Percentiles rank a stretch among this genome's conserved stretches.
Conservation (phyloP, 2,329 filamentous ascomycete genomes). For the Penicillium sclerotiorum region DNA sequence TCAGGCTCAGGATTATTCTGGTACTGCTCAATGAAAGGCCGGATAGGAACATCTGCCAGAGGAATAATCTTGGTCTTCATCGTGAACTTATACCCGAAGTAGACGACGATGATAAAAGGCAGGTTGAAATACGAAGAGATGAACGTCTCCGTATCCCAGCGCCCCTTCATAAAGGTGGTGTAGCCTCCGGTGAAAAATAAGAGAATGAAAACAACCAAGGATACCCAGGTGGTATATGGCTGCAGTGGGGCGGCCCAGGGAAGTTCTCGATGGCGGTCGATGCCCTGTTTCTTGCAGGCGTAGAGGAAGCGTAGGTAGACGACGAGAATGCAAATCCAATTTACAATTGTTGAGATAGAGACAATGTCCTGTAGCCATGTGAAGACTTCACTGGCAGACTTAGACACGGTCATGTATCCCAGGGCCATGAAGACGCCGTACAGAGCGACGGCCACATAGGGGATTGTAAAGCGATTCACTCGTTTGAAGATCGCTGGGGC, state of each 20-base stretch:
- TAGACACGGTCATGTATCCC: slow-evolving; percentile 64
- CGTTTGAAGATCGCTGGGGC: slow-evolving; percentile 37
- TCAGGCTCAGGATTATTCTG: slow-evolving; percentile 31
- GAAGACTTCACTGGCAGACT: slow-evolving; percentile 61
- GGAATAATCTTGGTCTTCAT: slow-evolving; percentile 39
- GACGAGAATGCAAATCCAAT: slow-evolving; percentile 62
- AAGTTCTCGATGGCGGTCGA: slow-evolving; percentile 39
- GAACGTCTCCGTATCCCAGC: slow-evolving; percentile 60
- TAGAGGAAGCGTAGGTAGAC: slow-evolving; percentile 58
- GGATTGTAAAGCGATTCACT: slow-evolving; percentile 54
- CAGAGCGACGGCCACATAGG: slow-evolving; percentile 57
- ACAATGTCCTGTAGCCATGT: slow-evolving; percentile 68
- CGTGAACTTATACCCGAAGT: slow-evolving; percentile 45
- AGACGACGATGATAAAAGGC: slow-evolving; percentile 57
- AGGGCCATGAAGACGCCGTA: slow-evolving; percentile 61
- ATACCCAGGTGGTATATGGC: slow-evolving; percentile 63
- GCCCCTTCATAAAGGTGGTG: slow-evolving; percentile 39
- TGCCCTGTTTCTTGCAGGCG: slow-evolving; percentile 42
- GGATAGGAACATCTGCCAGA: slow-evolving; percentile 37
- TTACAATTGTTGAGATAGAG: slow-evolving; percentile 43
- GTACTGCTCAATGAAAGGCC: slow-evolving; percentile 35
- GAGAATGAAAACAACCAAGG: slow-evolving; percentile 59
- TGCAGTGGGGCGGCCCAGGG: slow-evolving; percentile 56
- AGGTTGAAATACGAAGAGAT: slow-evolving; percentile 63
- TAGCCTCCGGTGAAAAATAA: slow-evolving; percentile 71